Base-by-base conservation (phyloP, 495 filamentous ascomycete genomes). In the Hypoxylon intermedium region DNA sequence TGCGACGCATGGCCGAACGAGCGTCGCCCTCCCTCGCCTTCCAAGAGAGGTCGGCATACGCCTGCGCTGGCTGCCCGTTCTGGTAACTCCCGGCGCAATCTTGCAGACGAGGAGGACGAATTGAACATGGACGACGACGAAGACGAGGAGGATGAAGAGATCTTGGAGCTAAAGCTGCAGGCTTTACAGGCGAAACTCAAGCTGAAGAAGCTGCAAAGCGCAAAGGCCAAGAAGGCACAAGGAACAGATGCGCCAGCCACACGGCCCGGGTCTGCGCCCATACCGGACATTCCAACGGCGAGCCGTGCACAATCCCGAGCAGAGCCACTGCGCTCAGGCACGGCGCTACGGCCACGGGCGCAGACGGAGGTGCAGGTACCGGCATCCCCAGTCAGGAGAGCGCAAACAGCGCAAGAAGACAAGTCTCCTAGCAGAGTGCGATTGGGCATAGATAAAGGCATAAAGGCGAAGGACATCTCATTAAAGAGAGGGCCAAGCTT, bases 81-180 rank as follows among this genome's bases (percentile, higher is more conserved):
- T 67, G 33, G 61, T 34, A 45, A 58, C 49, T 55, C 59, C n/a
- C 31, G 18, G 21, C 63, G 58, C 43, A 36, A 55, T 42, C 36
- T 41, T 3, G 46, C 46, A 9, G 59, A 52, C 12, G 57, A 72
- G 24, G 73, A 77, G 24, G 73, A 77, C 15, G 76, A 67, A 2
- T 63, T 77, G 41, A 78, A 74, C 34, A 62, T 78, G 11, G 69
- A 81, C 24, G 79, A 82, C 0, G 84, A 87, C 1, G 87, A 85
- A 5, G 88, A 81, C 19, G 89, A 91, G 0, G 92, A 98, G 21
- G 94, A 98, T 65, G 94, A 97, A 67, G 93, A 97, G 72, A 92
- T 85, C 1, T 72, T 97, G 24, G 79, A 93, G 58, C 77, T 98
- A 58, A 84, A 93, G 67, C 76, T 98, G 18, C 84, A 89, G 44